A percentile compares a stretch with the other conserved stretches of the same genome.
Evolutionary conservation across 495 filamentous ascomycete species (phyloP).

Genomic region (Penicillium dipodomyicola): DNA sequence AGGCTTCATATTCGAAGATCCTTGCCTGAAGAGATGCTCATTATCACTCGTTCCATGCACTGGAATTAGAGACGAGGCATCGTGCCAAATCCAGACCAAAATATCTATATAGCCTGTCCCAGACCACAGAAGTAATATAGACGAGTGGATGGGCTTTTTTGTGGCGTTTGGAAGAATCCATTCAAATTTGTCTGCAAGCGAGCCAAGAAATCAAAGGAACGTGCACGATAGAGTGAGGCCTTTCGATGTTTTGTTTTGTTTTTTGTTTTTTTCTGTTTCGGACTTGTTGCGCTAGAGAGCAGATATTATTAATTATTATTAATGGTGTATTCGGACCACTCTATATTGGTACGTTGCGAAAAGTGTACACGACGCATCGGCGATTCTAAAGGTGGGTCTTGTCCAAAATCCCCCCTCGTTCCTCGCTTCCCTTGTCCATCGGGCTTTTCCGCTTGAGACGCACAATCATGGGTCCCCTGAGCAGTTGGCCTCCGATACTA

Average conservation of each 20-base stretch:
- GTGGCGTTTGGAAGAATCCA: slow-evolving; percentile 3
- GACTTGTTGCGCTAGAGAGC: not conserved
- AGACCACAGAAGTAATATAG: not conserved
- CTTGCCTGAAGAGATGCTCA: not conserved
- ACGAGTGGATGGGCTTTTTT: not conserved
- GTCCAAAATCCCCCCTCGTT: not conserved
- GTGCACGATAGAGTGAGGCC: not conserved
- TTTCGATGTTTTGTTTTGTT: too few relatives aligned
- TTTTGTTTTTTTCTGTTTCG: not conserved
- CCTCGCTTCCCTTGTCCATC: not conserved
- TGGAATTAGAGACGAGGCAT: too few relatives aligned
- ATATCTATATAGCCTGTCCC: not conserved
- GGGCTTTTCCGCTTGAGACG: not conserved
- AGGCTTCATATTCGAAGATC: not conserved
- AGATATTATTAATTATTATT: not conserved
- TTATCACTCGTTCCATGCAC: not conserved
- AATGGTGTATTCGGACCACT: not conserved
- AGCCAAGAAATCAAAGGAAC: slow-evolving; percentile 11
- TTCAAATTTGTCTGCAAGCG: not conserved
- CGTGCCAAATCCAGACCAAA: not conserved
- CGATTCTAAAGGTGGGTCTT: slow-evolving; percentile 3
- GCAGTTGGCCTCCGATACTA: not conserved
- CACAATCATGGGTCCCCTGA: slow-evolving; percentile 3
- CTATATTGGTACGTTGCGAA: not conserved
- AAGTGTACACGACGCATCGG: not conserved